These are phyloP conservation scores for Penicillium frequentans DNA, from an alignment of 2,329 filamentous ascomycete species.

Conservation along the genomic window DNA sequence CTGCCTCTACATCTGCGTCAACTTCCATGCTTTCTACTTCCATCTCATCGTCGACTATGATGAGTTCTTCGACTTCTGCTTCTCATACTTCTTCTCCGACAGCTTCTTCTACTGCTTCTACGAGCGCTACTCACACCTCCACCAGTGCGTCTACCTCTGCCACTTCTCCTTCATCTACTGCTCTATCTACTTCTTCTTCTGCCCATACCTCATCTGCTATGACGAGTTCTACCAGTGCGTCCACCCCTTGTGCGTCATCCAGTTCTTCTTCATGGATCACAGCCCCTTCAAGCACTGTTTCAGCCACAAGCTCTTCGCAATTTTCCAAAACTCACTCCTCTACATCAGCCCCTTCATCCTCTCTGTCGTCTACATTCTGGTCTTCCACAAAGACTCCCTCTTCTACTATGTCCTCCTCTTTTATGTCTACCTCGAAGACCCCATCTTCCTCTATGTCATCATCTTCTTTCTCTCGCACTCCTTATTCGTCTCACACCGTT, in stretches of 20 bases:
- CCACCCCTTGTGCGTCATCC: conserved; percentile 13
- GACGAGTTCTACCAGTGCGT: conserved; percentile 18
- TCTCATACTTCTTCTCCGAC: conserved; percentile 18
- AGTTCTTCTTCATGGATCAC: conserved; percentile 6
- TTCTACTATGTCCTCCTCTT: conserved; percentile 9
- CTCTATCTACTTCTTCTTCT: conserved; percentile 16
- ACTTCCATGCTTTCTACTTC: conserved; percentile 18
- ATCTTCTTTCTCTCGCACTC: conserved; percentile 9
- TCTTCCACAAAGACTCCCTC: conserved; percentile 7
- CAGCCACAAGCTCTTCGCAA: background rate
- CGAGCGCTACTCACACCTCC: conserved; percentile 24
- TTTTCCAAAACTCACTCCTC: conserved; percentile 7
- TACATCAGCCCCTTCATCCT: conserved; percentile 5
- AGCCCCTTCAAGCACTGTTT: conserved; percentile 6
- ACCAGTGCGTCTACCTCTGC: conserved; percentile 20
- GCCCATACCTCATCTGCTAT: conserved; percentile 21
- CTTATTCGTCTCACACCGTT: conserved; percentile 6
- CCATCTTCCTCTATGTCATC: conserved; percentile 9
- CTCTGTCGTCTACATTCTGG: conserved; percentile 4
- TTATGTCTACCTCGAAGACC: conserved; percentile 1
- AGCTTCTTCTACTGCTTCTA: conserved; percentile 17
- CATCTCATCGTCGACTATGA: conserved; percentile 14
- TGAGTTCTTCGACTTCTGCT: conserved; percentile 18
- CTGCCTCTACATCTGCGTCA: conserved; percentile 11
- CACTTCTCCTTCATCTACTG: conserved; percentile 11